Conservation (phyloP, 192 early-diverging fungal genomes). For the Rhizoclosmatium sp. region DNA sequence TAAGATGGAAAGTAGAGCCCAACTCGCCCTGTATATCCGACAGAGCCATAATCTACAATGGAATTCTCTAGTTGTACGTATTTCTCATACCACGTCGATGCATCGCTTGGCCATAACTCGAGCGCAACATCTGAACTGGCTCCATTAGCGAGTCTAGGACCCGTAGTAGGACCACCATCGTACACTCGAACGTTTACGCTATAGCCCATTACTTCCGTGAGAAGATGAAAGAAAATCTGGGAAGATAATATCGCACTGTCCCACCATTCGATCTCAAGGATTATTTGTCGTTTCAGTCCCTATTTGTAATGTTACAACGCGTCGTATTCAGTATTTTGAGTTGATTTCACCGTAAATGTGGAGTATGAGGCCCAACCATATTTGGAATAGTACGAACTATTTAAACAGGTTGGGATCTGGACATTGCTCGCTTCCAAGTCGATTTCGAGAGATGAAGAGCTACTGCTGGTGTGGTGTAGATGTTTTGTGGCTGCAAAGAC, state of each 20-base stretch:
- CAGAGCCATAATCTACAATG: not conserved
- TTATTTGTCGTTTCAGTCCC: not conserved
- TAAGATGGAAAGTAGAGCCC: slow-evolving; percentile 34
- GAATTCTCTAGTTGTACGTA: not conserved
- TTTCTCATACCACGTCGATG: slow-evolving; percentile 7
- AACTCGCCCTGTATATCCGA: slow-evolving; percentile 26
- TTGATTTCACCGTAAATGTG: not conserved
- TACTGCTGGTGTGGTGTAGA: too few relatives aligned
- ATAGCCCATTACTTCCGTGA: not conserved
- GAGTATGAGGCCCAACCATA: not conserved
- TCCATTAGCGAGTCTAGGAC: not conserved
- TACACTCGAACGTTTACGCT: not conserved
- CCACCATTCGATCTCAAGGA: not conserved
- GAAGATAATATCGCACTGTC: not conserved
- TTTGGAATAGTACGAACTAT: not conserved
- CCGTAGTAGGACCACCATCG: not conserved
- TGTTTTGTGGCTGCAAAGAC: too few relatives aligned
- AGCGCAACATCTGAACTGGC: slow-evolving; percentile 2
- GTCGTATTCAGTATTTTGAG: too few relatives aligned
- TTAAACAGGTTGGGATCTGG: not conserved
- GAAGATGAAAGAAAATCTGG: not conserved
- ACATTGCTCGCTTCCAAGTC: not conserved
- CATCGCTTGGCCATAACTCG: slow-evolving; percentile 20
- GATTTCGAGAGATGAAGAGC: not conserved
- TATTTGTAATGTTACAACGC: not conserved